Evolutionary conservation across 202 grass and related monocot genomes (phyloP).

Genomic region (Setaria italica): DNA sequence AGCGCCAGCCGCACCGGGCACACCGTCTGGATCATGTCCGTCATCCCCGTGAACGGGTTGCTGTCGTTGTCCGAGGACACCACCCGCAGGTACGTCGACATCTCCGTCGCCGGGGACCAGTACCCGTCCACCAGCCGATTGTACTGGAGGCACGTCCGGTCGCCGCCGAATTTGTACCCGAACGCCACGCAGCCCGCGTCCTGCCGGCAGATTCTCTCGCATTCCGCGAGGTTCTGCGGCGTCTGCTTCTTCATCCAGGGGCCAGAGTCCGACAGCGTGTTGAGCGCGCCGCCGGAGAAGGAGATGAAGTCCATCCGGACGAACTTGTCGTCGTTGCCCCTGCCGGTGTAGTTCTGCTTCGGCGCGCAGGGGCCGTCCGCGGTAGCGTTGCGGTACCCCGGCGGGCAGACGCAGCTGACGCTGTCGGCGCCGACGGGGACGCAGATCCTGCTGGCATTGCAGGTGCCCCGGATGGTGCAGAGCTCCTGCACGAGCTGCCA

Average conservation of each 20-base stretch:
- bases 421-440: conserved; percentile 50
- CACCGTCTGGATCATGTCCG: conserved; percentile 69
- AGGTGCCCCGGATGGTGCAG: conserved; percentile 75
- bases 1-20: conserved; percentile 67
- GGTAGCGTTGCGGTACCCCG: conserved; percentile 53
- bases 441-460: conserved; percentile 60
- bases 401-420: conserved; percentile 72
- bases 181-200: conserved; percentile 57
- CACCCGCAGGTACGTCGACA: conserved; percentile 63
- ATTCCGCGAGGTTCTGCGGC: conserved; percentile 48
- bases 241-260: fast-evolving
- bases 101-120: conserved; percentile 84
- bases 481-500: conserved; percentile 86
- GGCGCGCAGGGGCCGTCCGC: conserved; percentile 9
- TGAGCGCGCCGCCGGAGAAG: conserved; percentile 6
- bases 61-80: conserved; percentile 41
- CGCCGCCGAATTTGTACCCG: conserved; percentile 79
- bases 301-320: conserved; percentile 75
- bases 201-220: neutral
- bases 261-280: neutral
- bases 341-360: conserved; percentile 21
- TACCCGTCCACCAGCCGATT: conserved; percentile 49
- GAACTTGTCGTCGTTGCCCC: conserved; percentile 54
- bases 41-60: conserved; percentile 76
- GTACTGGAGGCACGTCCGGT: conserved; percentile 53